These are phyloP conservation scores for Fusarium musae DNA, from an alignment of 2,329 filamentous ascomycete genomes.

Conservation along the genomic window DNA sequence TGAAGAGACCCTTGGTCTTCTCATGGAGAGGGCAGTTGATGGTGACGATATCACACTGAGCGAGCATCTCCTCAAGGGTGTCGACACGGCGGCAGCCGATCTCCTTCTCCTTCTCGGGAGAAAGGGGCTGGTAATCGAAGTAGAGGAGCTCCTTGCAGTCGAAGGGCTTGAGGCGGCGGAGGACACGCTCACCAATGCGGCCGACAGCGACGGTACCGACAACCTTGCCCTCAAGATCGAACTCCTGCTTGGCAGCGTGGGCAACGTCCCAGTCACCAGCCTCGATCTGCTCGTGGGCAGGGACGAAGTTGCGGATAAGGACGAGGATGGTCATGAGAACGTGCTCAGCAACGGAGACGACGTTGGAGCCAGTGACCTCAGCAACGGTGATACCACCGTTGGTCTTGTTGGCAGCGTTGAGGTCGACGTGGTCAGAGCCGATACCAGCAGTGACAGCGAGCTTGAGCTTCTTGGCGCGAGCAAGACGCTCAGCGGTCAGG, in stretches of 20 bases:
- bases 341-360: conserved; percentile 98
- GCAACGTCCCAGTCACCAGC: conserved; percentile 95
- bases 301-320: conserved; percentile 97
- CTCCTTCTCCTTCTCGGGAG: conserved; percentile 87
- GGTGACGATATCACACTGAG: conserved; percentile 95
- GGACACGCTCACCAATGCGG: conserved; percentile 97
- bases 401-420: conserved; percentile 96
- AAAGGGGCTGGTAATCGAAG: conserved; percentile 98
- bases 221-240: conserved; percentile 95
- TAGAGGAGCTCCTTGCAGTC: conserved; percentile 99
- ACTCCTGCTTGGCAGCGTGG: conserved; percentile 97
- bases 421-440: conserved; percentile 97
- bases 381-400: conserved; percentile 97
- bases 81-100: conserved; percentile 94
- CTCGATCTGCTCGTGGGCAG: conserved; percentile 93
- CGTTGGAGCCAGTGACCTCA: conserved; percentile 97
- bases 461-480: conserved; percentile 99
- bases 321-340: conserved; percentile 98
- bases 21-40: conserved; percentile 99
- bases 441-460: conserved; percentile 97
- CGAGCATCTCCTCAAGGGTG: conserved; percentile 89
- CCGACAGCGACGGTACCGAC: conserved; percentile 98
- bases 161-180: conserved; percentile 94
- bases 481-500: conserved; percentile 93
- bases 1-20: conserved; percentile 95